Evolutionary conservation across 306 rosid genomes (phyloP).

Genomic region (Gynostemma pentaphyllum): DNA sequence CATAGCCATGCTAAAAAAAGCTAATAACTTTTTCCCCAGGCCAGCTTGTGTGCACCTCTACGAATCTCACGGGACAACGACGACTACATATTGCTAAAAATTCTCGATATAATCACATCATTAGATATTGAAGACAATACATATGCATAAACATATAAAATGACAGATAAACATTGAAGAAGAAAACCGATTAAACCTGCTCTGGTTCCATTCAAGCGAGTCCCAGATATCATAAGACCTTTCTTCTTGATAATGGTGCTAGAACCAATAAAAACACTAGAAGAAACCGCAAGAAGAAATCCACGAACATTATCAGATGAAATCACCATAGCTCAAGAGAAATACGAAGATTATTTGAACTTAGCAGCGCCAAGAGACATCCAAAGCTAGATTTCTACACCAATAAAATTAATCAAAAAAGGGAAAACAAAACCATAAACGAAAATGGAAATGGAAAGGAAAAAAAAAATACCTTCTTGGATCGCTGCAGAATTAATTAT

Average conservation of each 20-base stretch:
- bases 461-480: not conserved
- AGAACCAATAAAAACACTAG: constrained; percentile 22
- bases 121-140: too few relatives aligned
- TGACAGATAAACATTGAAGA: not conserved
- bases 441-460: not conserved
- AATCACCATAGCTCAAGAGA: not conserved
- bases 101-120: too few relatives aligned
- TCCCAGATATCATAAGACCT: constrained; percentile 18
- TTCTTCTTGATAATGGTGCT: constrained; percentile 24
- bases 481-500: not conserved
- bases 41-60: too few relatives aligned
- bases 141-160: too few relatives aligned
- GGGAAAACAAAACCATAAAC: not conserved
- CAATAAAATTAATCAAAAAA: not conserved
- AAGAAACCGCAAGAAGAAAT: constrained; percentile 18
- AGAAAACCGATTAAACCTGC: constrained; percentile 11
- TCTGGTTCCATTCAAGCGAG: constrained; percentile 13
- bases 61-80: too few relatives aligned
- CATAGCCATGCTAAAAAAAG: too few relatives aligned
- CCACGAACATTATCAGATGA: constrained; percentile 19
- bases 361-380: constrained; percentile 4
- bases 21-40: too few relatives aligned
- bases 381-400: not conserved
- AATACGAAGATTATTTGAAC: not conserved
- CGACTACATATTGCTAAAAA: too few relatives aligned